phyloP scores from a whole-genome alignment of 176 grass and related monocot genomes.

The Urochloa ruziziensis region DNA sequence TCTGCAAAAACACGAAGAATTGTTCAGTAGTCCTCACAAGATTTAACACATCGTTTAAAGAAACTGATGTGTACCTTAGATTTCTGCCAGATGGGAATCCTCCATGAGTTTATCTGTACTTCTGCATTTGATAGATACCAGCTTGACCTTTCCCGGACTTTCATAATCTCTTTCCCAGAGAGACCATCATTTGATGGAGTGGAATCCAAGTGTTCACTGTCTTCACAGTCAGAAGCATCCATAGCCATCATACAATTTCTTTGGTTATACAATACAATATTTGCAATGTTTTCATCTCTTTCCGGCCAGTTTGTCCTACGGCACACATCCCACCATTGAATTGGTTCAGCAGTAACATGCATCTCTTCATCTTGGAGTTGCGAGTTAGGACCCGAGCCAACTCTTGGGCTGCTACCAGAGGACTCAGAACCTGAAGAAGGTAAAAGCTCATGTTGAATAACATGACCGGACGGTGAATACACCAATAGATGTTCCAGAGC shows the following conservation, averaged over 20 bases:
- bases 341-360: conserved; percentile 83
- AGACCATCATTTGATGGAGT: conserved; percentile 52
- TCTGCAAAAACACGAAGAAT: conserved; percentile 53
- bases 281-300: conserved; percentile 75
- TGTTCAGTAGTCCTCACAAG: conserved; percentile 16
- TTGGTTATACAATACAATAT: conserved; percentile 52
- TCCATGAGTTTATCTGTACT: conserved; percentile 76
- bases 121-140: conserved; percentile 99
- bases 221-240: conserved; percentile 68
- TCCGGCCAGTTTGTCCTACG: conserved; percentile 95
- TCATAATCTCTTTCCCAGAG: conserved; percentile 48
- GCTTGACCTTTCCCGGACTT: conserved; percentile 59
- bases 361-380: conserved; percentile 93
- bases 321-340: conserved; percentile 99
- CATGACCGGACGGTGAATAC: conserved; percentile 94
- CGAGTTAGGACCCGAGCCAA: conserved; percentile 47
- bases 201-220: conserved; percentile 51
- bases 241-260: conserved; percentile 46
- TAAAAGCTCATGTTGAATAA: conserved; percentile 98
- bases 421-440: conserved; percentile 63
- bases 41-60: conserved; percentile 25
- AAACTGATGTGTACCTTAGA: conserved; percentile 63
- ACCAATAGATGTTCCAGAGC: conserved; percentile 97
- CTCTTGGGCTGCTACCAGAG: conserved; percentile 65
- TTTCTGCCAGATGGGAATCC: conserved; percentile 98